phyloP scores from a whole-genome alignment of 2,329 filamentous ascomycete species.

The Whalleya microplaca region DNA sequence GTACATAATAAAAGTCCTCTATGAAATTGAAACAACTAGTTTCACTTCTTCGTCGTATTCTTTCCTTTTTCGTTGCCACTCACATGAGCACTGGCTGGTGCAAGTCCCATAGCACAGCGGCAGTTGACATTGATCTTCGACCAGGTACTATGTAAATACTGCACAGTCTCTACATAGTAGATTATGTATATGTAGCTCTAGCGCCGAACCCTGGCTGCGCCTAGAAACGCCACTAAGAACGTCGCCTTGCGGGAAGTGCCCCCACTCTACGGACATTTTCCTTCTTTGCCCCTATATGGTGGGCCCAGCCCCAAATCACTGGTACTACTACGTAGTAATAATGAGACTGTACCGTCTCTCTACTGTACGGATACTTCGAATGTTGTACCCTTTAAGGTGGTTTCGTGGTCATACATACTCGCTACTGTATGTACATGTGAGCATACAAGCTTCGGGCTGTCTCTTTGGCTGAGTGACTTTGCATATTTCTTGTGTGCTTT shows the following conservation, averaged over 20 bases:
- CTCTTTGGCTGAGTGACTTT: not conserved
- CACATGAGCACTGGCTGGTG: not conserved
- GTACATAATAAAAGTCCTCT: not conserved
- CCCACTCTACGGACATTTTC: conserved; percentile 16
- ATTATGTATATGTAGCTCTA: not conserved
- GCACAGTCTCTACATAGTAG: not conserved
- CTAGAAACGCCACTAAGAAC: not conserved
- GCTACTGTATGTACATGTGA: not conserved
- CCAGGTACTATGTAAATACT: not conserved
- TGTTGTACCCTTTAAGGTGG: conserved; percentile 5
- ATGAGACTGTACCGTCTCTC: not conserved
- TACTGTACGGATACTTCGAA: not conserved
- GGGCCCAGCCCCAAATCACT: conserved; percentile 16
- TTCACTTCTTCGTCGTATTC: conserved; percentile 1
- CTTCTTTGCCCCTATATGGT: conserved; percentile 10
- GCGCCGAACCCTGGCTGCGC: not conserved
- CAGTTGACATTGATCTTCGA: conserved; percentile 5
- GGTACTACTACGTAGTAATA: conserved; percentile 11
- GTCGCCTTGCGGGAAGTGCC: conserved; percentile 1
- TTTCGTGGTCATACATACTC: not conserved
- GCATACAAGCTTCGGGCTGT: not conserved
- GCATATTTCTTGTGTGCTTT: not conserved
- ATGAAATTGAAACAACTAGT: conserved; percentile 5
- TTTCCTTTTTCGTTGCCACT: not conserved
- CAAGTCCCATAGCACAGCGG: conserved; percentile 9